These are phyloP conservation scores for Lachnellula hyalina DNA, from an alignment of 2,329 filamentous ascomycete species.

Conservation along the genomic window DNA sequence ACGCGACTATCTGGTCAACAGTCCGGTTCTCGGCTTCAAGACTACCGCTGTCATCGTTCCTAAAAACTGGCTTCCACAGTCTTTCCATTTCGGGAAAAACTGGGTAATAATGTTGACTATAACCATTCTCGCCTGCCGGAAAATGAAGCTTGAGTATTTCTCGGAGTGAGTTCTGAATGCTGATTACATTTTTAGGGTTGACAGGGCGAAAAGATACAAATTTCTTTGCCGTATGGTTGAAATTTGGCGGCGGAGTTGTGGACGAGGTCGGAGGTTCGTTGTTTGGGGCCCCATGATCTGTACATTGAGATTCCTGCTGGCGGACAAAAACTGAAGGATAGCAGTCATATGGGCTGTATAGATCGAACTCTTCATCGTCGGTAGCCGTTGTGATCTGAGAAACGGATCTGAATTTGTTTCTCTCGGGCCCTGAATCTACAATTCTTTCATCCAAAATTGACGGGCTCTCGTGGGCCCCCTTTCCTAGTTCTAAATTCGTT, in stretches of 20 bases:
- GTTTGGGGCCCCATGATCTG: not conserved
- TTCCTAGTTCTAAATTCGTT: not conserved
- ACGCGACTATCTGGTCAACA: slow-evolving; percentile 54
- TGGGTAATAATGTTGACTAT: slow-evolving; percentile 44
- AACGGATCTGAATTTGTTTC: not conserved
- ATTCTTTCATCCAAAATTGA: not conserved
- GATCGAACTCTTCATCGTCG: slow-evolving; percentile 11
- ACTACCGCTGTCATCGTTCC: slow-evolving; percentile 16
- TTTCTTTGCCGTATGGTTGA: slow-evolving; percentile 7
- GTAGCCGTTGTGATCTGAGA: slow-evolving; percentile 11
- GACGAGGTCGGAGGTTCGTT: slow-evolving; percentile 3
- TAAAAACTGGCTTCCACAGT: slow-evolving; percentile 31
- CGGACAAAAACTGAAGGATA: slow-evolving; percentile 3
- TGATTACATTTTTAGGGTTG: slow-evolving; percentile 37
- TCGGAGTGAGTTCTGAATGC: slow-evolving; percentile 53
- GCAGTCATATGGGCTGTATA: slow-evolving; percentile 6
- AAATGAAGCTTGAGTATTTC: slow-evolving; percentile 48
- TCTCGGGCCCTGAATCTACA: not conserved
- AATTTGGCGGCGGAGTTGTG: not conserved
- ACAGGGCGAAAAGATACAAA: slow-evolving; percentile 19
- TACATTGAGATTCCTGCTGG: not conserved
- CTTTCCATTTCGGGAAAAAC: slow-evolving; percentile 43
- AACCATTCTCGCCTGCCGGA: slow-evolving; percentile 41
- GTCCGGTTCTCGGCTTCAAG: slow-evolving; percentile 33
- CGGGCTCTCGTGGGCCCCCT: not conserved